Evolutionary conservation across 2,329 filamentous ascomycete species (phyloP), one percentile per base, ranked within the genome.

Genomic region (Beauveria sp.): DNA sequence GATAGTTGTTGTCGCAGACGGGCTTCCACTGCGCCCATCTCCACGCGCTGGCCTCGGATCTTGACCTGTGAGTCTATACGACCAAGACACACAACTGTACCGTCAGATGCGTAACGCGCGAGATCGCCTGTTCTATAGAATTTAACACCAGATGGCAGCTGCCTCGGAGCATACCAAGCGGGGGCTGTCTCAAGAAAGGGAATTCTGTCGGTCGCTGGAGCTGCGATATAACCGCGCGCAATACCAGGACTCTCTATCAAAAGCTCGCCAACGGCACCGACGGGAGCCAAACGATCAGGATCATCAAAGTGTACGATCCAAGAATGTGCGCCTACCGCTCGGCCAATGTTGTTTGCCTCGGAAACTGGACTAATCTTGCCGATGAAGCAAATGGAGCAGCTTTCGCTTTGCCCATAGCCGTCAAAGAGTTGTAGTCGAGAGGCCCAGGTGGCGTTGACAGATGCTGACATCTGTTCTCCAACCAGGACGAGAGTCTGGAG

Each of bases 1-100:
- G 57, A 20, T 8, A 53, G 8, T 1, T 46, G 22, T 16, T 53
- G 30, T n/a, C 56, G 44, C 37, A 59, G 18, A 28, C 22, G 10
- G 3, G 22, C 16, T 44, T 55, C 52, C 5, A 72, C 62, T 20
- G 73, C 73, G 0, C 64, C 67, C 3, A 82, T 73, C 69, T 83
- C 86, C 47, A 84, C 75, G 37, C 83, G 71, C 61, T 80, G 84
- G 12, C 86, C 86, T 12, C 79, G 77, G 6, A 87, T 70, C 67
- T 87, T 87, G 52, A 86, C 76, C 66, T 86, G 84, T 0, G 76
- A 76, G 64, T 87, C 84, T 63, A 83, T 84, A 16, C 84, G 75
- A 16, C 80, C 80, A 20, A 82, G 62, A 44, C 76, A 81, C 0
- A 72, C 66, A 5, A 83, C 64, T 5, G 69, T 68, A 0, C 77